A percentile compares a stretch with the other conserved stretches of the same genome.
Conservation (phyloP, 1,284 basidiomycete genomes). For the Leccinum fuscescens region DNA sequence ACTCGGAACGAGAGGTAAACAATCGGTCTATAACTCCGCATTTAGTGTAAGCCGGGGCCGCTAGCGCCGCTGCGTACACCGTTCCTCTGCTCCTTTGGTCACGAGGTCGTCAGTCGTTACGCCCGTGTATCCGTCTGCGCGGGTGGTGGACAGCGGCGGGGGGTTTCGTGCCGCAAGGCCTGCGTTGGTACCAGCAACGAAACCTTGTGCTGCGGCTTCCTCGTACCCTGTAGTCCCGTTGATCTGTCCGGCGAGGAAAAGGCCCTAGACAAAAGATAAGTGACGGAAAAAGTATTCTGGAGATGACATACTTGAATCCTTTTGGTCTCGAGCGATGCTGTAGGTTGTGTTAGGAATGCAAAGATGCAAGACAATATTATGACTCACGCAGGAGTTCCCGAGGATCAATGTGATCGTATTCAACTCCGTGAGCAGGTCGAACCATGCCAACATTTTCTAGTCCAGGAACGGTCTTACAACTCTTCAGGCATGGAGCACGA, state of each 20-base stretch:
- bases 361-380: neutral
- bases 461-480: constrained; percentile 79
- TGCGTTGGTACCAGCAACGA: constrained; percentile 84
- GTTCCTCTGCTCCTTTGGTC: constrained; percentile 85
- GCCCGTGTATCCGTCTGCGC: constrained; percentile 82
- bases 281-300: neutral
- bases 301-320: constrained; percentile 55
- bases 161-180: constrained; percentile 62
- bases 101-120: constrained; percentile 91
- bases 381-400: constrained; percentile 69
- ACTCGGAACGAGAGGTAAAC: constrained; percentile 91
- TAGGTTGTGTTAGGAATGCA: constrained; percentile 1
- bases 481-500: constrained; percentile 87
- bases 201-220: constrained; percentile 86
- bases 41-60: constrained; percentile 1
- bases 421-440: constrained; percentile 86
- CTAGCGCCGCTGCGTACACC: constrained; percentile 50
- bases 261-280: constrained; percentile 45
- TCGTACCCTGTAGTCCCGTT: constrained; percentile 93
- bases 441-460: constrained; percentile 82
- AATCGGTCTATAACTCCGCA: constrained; percentile 65
- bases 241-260: constrained; percentile 87
- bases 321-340: constrained; percentile 84
- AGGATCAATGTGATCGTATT: constrained; percentile 91
- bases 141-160: constrained; percentile 64